Percentiles rank a stretch among this genome's conserved stretches.
phyloP scores from a whole-genome alignment of 768 basidiomycete genomes.

The Termitomyces sp. region DNA sequence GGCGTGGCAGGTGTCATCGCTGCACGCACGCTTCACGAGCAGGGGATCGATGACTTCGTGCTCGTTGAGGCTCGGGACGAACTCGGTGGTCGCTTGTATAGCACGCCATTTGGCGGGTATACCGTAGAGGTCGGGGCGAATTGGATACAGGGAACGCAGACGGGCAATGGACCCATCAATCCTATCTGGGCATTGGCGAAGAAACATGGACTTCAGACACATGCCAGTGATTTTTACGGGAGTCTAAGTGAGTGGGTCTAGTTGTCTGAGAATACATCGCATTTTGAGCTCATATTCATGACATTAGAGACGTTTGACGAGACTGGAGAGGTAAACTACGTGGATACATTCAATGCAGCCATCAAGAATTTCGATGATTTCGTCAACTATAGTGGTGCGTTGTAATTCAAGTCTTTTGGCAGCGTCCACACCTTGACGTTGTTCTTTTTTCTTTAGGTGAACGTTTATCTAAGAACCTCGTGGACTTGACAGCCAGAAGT shows the following conservation, averaged over 20 bases:
- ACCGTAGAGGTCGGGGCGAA: conserved; percentile 58
- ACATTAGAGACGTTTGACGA: conserved; percentile 51
- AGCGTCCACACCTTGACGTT: not conserved
- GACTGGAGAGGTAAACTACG: conserved; percentile 45
- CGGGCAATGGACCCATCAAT: conserved; percentile 47
- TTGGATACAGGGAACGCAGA: conserved; percentile 55
- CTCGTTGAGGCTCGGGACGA: conserved; percentile 55
- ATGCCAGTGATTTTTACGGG: conserved; percentile 39
- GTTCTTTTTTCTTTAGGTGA: conserved; percentile 27
- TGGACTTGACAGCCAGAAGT: conserved; percentile 51
- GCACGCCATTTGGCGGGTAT: conserved; percentile 40
- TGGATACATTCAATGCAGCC: conserved; percentile 37
- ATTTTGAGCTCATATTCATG: not conserved
- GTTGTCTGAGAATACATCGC: not conserved
- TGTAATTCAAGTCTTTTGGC: no score
- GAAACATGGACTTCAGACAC: conserved; percentile 49
- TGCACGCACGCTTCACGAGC: conserved; percentile 52
- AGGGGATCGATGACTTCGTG: conserved; percentile 54
- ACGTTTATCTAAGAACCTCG: conserved; percentile 39
- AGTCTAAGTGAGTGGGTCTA: conserved; percentile 36
- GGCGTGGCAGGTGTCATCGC: conserved; percentile 66
- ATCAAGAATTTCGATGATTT: conserved; percentile 28
- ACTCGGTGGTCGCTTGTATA: conserved; percentile 60
- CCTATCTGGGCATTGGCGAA: conserved; percentile 56
- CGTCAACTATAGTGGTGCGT: conserved; percentile 37